A percentile compares a stretch with the other conserved stretches of the same genome.
phyloP scores from a whole-genome alignment of 352 stramenopile genomes.

The Phytophthora cajani region DNA sequence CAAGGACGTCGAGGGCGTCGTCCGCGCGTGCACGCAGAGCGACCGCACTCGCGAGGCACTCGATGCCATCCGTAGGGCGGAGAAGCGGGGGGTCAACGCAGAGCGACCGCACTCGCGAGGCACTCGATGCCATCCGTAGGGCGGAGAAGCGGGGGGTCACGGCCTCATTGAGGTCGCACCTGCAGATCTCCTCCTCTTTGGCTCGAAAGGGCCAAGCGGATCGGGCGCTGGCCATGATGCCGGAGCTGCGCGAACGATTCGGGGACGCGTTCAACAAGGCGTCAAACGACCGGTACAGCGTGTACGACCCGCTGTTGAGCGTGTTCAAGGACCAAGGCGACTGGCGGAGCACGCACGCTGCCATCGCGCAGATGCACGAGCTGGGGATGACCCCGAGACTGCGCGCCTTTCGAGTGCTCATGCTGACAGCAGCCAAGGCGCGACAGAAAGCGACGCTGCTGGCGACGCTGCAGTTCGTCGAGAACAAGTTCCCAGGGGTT shows the following conservation, averaged over 20 bases:
- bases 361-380: constrained; percentile 73
- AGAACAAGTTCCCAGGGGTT: constrained; percentile 43
- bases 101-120: constrained; percentile 60
- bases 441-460: constrained; percentile 54
- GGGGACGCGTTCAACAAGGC: constrained; percentile 20
- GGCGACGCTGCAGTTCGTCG: constrained; percentile 54
- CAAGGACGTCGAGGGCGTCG: constrained; percentile 39
- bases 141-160: constrained; percentile 49
- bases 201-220: constrained; percentile 59
- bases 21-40: constrained; percentile 50
- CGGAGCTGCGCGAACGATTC: constrained; percentile 35
- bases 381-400: constrained; percentile 53
- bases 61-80: constrained; percentile 45
- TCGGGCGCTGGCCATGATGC: constrained; percentile 47
- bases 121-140: constrained; percentile 49
- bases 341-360: constrained; percentile 60
- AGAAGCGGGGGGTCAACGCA: constrained; percentile 50
- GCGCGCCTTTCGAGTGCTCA: constrained; percentile 65
- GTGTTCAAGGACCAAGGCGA: constrained; percentile 67
- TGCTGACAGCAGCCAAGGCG: constrained; percentile 60
- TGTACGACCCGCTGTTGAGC: constrained; percentile 65
- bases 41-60: constrained; percentile 63
- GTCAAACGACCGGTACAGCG: constrained; percentile 15
- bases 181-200: constrained; percentile 57
- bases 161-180: constrained; percentile 39